Conservation (phyloP, 495 filamentous ascomycete genomes). For the Acidiella bohemica region DNA sequence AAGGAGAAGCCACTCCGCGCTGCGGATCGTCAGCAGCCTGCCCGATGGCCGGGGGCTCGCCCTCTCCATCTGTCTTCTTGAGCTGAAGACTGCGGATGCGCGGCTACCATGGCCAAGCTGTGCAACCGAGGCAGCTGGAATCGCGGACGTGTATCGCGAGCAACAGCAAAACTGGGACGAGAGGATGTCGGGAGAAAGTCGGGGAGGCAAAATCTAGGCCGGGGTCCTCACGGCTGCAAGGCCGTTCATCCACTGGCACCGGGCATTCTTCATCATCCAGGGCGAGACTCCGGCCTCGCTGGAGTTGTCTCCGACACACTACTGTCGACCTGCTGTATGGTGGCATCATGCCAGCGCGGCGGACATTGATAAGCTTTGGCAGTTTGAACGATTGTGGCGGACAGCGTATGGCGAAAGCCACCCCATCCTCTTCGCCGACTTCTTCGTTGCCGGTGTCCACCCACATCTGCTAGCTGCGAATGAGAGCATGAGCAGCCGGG, state of each 20-base stretch:
- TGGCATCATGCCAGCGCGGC: not conserved
- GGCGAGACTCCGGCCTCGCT: not conserved
- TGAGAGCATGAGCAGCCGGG: too few species aligned
- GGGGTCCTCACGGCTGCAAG: not conserved
- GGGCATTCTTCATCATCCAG: constrained; percentile 1
- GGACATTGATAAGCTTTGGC: constrained; percentile 1
- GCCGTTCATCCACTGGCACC: not conserved
- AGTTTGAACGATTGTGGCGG: not conserved
- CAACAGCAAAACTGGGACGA: not conserved
- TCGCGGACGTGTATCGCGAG: not conserved
- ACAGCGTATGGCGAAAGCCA: not conserved
- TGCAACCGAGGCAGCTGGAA: constrained; percentile 42
- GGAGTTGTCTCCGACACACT: not conserved
- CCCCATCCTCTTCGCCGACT: constrained; percentile 1
- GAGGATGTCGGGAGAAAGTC: not conserved
- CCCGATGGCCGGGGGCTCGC: too few species aligned
- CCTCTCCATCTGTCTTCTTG: too few species aligned
- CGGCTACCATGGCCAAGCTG: too few species aligned
- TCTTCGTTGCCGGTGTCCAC: constrained; percentile 1
- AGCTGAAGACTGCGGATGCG: too few species aligned
- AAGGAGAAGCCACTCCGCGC: too few species aligned
- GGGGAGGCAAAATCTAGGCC: constrained; percentile 1
- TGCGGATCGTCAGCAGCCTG: too few species aligned
- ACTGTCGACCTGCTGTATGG: not conserved
- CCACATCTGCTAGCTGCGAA: too few species aligned